phyloP scores from a whole-genome alignment of 2,329 filamentous ascomycete genomes.

The Colletotrichum sojae region DNA sequence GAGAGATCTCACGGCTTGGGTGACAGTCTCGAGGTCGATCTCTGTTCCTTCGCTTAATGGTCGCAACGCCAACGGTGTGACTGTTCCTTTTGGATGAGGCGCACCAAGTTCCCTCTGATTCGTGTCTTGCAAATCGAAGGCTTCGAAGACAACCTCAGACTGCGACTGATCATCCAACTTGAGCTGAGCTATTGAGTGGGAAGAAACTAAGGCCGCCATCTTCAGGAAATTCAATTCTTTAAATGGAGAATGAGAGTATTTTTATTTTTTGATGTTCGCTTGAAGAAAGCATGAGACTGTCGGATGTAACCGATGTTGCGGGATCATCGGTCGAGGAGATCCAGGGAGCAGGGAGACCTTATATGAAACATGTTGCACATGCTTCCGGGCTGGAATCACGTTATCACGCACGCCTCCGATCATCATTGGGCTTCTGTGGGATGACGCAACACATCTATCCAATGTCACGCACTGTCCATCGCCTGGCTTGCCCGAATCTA shows the following conservation, averaged over 20 bases:
- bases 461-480: too few relatives aligned
- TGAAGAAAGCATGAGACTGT: too few relatives aligned
- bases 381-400: constrained; percentile 8
- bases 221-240: too few relatives aligned
- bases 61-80: constrained; percentile 1
- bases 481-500: too few relatives aligned
- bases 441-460: background rate
- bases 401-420: background rate
- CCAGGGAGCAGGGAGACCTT: too few relatives aligned
- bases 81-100: constrained; percentile 5
- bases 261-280: too few relatives aligned
- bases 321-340: too few relatives aligned
- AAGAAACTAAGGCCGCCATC: background rate
- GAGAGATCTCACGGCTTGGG: constrained; percentile 6
- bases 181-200: background rate
- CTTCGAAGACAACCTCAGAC: constrained; percentile 3
- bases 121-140: constrained; percentile 2
- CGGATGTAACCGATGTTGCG: too few relatives aligned
- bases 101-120: constrained; percentile 15
- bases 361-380: background rate
- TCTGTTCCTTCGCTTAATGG: background rate
- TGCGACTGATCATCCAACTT: background rate
- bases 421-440: background rate
- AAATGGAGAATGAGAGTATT: too few relatives aligned
- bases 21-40: background rate